phyloP scores from a whole-genome alignment of 1,284 basidiomycete genomes.

The Xerocomus minutiporus region DNA sequence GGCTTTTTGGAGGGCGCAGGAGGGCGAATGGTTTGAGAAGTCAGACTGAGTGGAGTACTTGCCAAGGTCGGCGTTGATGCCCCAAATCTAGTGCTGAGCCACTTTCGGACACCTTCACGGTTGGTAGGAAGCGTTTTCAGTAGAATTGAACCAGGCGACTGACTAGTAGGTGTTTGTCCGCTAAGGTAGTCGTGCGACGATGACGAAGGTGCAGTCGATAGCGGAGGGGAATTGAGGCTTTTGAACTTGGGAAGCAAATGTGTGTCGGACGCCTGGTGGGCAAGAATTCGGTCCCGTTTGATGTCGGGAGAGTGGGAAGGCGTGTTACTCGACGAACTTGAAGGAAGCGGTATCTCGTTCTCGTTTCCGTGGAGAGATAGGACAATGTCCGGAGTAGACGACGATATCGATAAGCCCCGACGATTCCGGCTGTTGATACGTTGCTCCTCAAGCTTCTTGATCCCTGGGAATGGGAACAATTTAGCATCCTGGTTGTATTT shows the following conservation, averaged over 20 bases:
- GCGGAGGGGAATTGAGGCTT: slow-evolving; percentile 36
- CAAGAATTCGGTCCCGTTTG: slow-evolving; percentile 55
- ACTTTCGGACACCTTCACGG: slow-evolving; percentile 70
- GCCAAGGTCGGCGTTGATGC: slow-evolving; percentile 41
- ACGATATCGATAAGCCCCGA: slow-evolving; percentile 46
- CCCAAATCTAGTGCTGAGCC: slow-evolving; percentile 59
- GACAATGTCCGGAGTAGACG: slow-evolving; percentile 60
- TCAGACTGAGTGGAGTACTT: slow-evolving; percentile 33
- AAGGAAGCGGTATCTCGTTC: slow-evolving; percentile 39
- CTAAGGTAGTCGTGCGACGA: slow-evolving; percentile 49
- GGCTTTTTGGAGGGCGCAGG: slow-evolving; percentile 27
- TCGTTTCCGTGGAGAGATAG: slow-evolving; percentile 45
- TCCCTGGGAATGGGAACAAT: slow-evolving; percentile 85
- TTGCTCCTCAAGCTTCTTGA: slow-evolving; percentile 71
- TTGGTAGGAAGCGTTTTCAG: slow-evolving; percentile 61
- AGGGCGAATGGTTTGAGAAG: slow-evolving; percentile 28
- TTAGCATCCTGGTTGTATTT: slow-evolving; percentile 70
- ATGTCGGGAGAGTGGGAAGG: slow-evolving; percentile 50
- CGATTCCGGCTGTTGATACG: slow-evolving; percentile 50
- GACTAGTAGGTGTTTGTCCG: slow-evolving; percentile 35
- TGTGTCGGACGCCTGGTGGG: slow-evolving; percentile 65
- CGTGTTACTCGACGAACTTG: slow-evolving; percentile 46
- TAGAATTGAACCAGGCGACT: slow-evolving; percentile 37
- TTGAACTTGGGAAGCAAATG: slow-evolving; percentile 54
- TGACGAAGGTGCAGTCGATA: slow-evolving; percentile 42